Evolutionary conservation across 1,139 yeast genomes (phyloP).

Genomic region (Hyphopichia pseudoburtonii): DNA sequence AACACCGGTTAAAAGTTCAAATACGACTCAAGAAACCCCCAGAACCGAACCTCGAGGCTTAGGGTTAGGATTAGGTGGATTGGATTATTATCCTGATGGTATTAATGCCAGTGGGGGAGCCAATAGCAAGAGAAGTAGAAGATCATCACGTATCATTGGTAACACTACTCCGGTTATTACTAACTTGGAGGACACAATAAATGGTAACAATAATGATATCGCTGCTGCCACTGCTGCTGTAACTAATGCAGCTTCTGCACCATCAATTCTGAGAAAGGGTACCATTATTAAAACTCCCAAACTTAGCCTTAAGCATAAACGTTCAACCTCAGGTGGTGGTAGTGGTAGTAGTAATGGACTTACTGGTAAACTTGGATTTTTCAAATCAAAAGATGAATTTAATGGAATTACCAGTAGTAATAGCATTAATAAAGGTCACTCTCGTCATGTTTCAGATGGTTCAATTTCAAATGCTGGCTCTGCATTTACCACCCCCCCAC

Average conservation of each 20-base stretch:
- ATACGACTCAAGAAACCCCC: no score
- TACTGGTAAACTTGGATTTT: constrained; percentile 33
- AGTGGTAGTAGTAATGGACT: constrained; percentile 31
- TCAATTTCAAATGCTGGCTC: constrained; percentile 31
- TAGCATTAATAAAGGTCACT: constrained; percentile 24
- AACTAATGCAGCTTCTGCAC: constrained; percentile 3
- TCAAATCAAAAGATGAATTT: constrained; percentile 23
- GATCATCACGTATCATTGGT: constrained; percentile 10
- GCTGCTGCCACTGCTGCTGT: constrained; percentile 4
- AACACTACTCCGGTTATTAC: constrained; percentile 38
- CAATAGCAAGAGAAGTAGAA: constrained; percentile 5
- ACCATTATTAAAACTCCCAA: constrained; percentile 35
- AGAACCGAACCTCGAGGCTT: constrained; percentile 34
- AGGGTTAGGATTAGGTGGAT: constrained; percentile 43
- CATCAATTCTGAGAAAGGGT: constrained; percentile 22
- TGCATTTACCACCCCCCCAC: constrained; percentile 47
- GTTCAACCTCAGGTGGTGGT: constrained; percentile 43
- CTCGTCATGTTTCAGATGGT: constrained; percentile 45
- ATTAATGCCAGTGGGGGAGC: no score
- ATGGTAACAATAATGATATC: constrained; percentile 2
- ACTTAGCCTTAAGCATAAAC: constrained; percentile 38
- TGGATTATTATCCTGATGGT: constrained; percentile 22
- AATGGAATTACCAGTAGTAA: constrained; percentile 15
- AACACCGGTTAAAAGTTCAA: constrained; percentile 10
- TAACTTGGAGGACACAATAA: constrained; percentile 28